Conservation (phyloP, 768 basidiomycete species). For the Omphalotus guepiniiformis region DNA sequence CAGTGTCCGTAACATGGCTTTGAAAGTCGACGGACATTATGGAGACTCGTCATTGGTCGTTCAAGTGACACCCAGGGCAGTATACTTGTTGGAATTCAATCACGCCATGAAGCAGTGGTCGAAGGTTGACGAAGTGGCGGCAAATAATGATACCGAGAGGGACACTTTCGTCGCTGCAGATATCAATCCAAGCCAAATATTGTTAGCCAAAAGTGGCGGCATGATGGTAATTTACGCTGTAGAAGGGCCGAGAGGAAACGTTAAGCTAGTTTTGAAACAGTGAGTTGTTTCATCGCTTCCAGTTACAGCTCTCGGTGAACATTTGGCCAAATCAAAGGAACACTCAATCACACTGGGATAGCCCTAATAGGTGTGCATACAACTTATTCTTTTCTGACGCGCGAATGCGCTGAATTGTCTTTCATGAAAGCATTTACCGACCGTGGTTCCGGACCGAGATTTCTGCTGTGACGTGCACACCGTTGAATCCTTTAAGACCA, state of each 20-base stretch:
- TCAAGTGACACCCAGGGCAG: conserved; percentile 64
- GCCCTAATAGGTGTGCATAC: too few relatives aligned
- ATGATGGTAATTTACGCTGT: conserved; percentile 40
- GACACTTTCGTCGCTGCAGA: conserved; percentile 49
- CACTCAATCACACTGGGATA: too few relatives aligned
- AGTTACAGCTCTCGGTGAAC: not conserved
- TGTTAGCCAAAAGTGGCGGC: conserved; percentile 55
- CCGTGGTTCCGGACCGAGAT: conserved; percentile 40
- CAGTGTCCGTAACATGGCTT: conserved; percentile 54
- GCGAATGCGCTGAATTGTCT: not conserved
- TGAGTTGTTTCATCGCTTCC: conserved; percentile 15
- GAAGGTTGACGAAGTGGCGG: conserved; percentile 36
- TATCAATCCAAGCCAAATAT: conserved; percentile 64
- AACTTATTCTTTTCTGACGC: not conserved
- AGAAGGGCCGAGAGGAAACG: conserved; percentile 21
- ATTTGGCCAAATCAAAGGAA: not conserved
- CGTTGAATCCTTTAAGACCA: conserved; percentile 42
- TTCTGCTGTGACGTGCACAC: conserved; percentile 64
- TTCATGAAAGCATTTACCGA: not conserved
- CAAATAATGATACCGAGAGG: conserved; percentile 12
- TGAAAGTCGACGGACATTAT: conserved; percentile 28
- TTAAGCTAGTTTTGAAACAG: conserved; percentile 28
- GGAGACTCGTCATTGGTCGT: conserved; percentile 52
- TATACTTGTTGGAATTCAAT: conserved; percentile 57
- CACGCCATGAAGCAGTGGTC: conserved; percentile 34